Evolutionary conservation across 352 stramenopile species (phyloP).

Genomic region (Phytophthora hibernalis): DNA sequence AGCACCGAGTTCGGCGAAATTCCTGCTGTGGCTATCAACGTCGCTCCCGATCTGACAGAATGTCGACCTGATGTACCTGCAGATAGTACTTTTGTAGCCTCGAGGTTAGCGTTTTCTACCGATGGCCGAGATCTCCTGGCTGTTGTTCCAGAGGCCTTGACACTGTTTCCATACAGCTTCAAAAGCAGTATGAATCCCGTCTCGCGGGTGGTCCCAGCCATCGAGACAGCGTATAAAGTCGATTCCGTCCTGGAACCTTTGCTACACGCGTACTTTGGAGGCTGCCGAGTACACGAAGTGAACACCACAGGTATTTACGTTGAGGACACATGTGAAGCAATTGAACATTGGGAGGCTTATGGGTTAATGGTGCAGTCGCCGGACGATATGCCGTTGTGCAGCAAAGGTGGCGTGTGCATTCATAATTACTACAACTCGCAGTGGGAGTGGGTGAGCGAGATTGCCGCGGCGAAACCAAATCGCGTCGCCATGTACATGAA

Average conservation of each 20-base stretch:
- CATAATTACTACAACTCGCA: conserved; percentile 44
- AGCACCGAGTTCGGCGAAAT: conserved; percentile 23
- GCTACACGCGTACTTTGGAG: conserved; percentile 14
- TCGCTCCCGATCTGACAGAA: conserved; percentile 25
- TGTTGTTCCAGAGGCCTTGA: conserved; percentile 30
- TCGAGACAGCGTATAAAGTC: conserved; percentile 14
- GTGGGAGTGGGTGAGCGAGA: conserved; percentile 30
- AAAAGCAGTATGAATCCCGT: conserved; percentile 23
- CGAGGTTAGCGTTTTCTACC: conserved; percentile 20
- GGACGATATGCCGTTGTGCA: conserved; percentile 37
- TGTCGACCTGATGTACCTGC: conserved; percentile 21
- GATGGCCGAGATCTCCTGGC: conserved; percentile 31
- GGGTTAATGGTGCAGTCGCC: conserved; percentile 40
- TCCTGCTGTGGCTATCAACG: conserved; percentile 30
- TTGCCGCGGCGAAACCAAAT: conserved; percentile 8
- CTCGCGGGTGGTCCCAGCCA: conserved; percentile 15
- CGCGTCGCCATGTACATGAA: conserved; percentile 30
- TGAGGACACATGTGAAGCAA: conserved; percentile 4
- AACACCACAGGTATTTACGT: conserved; percentile 15
- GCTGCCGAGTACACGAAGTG: conserved; percentile 15
- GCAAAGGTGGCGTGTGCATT: conserved; percentile 32
- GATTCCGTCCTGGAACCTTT: conserved; percentile 5
- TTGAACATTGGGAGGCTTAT: conserved; percentile 32
- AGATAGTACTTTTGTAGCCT: conserved; percentile 12
- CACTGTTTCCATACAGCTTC: conserved; percentile 37